Evolutionary conservation across 345 rosid species (phyloP).

Genomic region (Cardamine chenopodiifolia): DNA sequence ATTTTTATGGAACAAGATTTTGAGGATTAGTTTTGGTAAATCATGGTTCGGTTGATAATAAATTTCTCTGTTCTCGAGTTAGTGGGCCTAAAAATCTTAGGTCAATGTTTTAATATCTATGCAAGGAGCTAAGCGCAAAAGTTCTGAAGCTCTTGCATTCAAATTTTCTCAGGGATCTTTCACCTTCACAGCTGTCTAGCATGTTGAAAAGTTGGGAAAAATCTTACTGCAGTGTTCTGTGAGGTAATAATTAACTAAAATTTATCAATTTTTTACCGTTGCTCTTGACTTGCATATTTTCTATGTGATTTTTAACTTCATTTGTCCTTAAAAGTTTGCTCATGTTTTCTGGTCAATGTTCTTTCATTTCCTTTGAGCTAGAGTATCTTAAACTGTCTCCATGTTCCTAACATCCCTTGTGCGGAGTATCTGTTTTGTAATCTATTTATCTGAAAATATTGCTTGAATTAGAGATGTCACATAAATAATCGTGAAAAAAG

Average conservation of each 20-base stretch:
- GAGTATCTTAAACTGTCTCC: conserved; percentile 8
- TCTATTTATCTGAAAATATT: conserved; percentile 1
- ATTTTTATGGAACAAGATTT: conserved; percentile 5
- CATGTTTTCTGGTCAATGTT: conserved; percentile 3
- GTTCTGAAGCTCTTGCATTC: conserved; percentile 36
- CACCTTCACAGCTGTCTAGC: conserved; percentile 51
- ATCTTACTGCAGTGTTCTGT: conserved; percentile 46
- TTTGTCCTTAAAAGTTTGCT: background rate
- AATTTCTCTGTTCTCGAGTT: conserved; percentile 8
- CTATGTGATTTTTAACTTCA: background rate
- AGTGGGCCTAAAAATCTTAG: conserved; percentile 2
- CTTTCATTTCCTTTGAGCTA: conserved; percentile 26
- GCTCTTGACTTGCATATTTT: conserved; percentile 21
- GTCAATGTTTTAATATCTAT: conserved; percentile 7
- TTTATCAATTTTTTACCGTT: background rate
- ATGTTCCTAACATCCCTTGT: conserved; percentile 15
- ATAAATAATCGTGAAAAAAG: background rate
- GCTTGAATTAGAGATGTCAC: conserved; percentile 9
- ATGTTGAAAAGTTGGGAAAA: conserved; percentile 76
- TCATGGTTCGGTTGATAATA: conserved; percentile 6
- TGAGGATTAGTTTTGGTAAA: conserved; percentile 19
- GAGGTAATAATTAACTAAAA: conserved; percentile 54
- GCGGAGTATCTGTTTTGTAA: conserved; percentile 6
- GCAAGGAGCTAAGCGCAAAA: conserved; percentile 28
- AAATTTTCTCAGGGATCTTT: conserved; percentile 67